phyloP scores from a whole-genome alignment of 805 yeast species.

The Saturnispora silvae region DNA sequence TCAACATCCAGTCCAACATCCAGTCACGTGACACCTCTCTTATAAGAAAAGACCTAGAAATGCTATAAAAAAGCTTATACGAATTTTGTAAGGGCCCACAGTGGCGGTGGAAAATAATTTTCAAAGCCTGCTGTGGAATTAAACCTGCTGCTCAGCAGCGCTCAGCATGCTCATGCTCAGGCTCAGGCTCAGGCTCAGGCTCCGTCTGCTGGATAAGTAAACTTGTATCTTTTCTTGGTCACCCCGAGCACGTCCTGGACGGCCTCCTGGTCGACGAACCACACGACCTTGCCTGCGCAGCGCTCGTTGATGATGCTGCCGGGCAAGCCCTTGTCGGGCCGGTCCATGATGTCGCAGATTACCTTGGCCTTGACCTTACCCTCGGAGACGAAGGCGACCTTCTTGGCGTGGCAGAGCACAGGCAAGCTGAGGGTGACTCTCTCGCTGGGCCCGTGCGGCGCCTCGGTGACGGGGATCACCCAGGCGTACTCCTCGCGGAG shows the following conservation, averaged over 20 bases:
- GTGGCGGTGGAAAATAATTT: too few species aligned
- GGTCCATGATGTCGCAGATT: conserved; percentile 82
- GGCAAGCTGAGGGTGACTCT: conserved; percentile 90
- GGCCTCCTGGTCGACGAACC: conserved; percentile 97
- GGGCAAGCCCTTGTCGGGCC: conserved; percentile 95
- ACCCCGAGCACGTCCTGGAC: conserved; percentile 61
- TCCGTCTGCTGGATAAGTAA: too few species aligned
- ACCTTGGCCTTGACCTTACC: conserved; percentile 94
- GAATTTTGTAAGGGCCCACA: too few species aligned
- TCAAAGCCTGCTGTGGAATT: too few species aligned
- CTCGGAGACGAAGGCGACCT: conserved; percentile 92
- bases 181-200: too few species aligned
- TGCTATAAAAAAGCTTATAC: too few species aligned
- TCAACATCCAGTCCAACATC: too few species aligned
- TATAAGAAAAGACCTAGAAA: too few species aligned
- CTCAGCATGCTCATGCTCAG: too few species aligned
- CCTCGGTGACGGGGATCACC: conserved; percentile 87
- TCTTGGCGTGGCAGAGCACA: conserved; percentile 84
- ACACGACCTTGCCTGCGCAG: conserved; percentile 92
- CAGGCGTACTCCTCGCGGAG: conserved; percentile 86
- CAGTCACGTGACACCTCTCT: too few species aligned
- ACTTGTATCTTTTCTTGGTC: conserved; percentile 63
- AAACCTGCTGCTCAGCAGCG: too few species aligned
- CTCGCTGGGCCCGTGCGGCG: conserved; percentile 79
- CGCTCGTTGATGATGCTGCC: conserved; percentile 88